Conservation (phyloP, 805 yeast genomes). For the Lachancea dasiensis region DNA sequence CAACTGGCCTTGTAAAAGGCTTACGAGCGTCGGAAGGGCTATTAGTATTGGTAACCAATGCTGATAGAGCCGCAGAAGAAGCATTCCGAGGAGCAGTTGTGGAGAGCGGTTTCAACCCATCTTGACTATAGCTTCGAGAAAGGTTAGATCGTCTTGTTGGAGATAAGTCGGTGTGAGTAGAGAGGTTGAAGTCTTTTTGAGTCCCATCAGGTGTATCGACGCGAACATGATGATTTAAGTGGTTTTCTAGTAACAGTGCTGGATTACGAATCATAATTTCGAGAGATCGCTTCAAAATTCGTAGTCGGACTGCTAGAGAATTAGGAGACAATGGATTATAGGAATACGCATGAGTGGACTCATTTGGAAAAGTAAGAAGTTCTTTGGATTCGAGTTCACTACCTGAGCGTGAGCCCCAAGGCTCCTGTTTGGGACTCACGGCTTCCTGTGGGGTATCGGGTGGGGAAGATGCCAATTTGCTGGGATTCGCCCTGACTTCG, state of each 20-base stretch:
- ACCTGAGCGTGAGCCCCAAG: conserved; percentile 2
- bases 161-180: not conserved
- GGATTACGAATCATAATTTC: conserved; percentile 69
- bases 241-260: conserved; percentile 21
- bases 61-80: conserved; percentile 37
- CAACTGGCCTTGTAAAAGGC: not conserved
- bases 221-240: conserved; percentile 1
- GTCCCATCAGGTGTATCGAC: conserved; percentile 8
- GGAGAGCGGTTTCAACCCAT: conserved; percentile 20
- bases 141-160: not conserved
- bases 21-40: conserved; percentile 1
- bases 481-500: no score
- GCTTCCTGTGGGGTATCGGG: no score
- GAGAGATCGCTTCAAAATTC: conserved; percentile 67
- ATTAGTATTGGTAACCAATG: conserved; percentile 23
- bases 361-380: conserved; percentile 61
- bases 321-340: conserved; percentile 79
- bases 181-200: conserved; percentile 7
- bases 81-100: conserved; percentile 28
- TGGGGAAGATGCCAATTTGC: no score
- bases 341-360: conserved; percentile 79
- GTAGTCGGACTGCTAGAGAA: conserved; percentile 67
- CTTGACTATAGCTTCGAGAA: conserved; percentile 7
- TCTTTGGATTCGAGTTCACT: conserved; percentile 35
- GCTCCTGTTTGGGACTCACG: not conserved